phyloP scores from a whole-genome alignment of 177 flowering plant species.

The Vitis hybrid region DNA sequence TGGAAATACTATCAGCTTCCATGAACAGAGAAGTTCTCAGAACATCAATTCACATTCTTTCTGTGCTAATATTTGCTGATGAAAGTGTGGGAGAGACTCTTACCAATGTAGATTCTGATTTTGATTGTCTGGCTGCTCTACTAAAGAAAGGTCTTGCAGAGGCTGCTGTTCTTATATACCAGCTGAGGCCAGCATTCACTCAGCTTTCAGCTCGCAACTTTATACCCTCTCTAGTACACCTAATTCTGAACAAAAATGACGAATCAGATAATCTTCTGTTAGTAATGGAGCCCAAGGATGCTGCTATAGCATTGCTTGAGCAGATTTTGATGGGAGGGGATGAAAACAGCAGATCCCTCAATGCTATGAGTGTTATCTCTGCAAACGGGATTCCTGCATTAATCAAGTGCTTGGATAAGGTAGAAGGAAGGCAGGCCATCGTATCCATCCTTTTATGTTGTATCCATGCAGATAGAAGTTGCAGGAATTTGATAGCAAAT shows the following conservation, averaged over 20 bases:
- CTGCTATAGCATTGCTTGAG: slow-evolving; percentile 61
- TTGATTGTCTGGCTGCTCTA: slow-evolving; percentile 59
- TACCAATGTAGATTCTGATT: slow-evolving; percentile 60
- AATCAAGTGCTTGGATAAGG: slow-evolving; percentile 42
- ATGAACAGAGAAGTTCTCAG: slow-evolving; percentile 55
- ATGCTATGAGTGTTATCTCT: slow-evolving; percentile 44
- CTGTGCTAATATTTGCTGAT: slow-evolving; percentile 56
- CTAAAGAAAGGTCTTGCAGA: slow-evolving; percentile 70
- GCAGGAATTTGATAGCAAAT: slow-evolving; percentile 53
- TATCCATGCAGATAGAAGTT: slow-evolving; percentile 53
- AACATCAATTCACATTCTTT: slow-evolving; percentile 55
- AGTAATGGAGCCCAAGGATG: slow-evolving; percentile 61
- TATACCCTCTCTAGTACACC: slow-evolving; percentile 51
- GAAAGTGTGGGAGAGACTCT: slow-evolving; percentile 55
- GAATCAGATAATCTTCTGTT: slow-evolving; percentile 39
- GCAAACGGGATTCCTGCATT: slow-evolving; percentile 57
- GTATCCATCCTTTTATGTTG: slow-evolving; percentile 57
- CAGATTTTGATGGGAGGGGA: slow-evolving; percentile 65
- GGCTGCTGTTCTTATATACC: slow-evolving; percentile 61
- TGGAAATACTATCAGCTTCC: slow-evolving; percentile 62
- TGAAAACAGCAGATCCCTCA: slow-evolving; percentile 45
- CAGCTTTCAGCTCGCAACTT: slow-evolving; percentile 51
- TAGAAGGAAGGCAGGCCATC: slow-evolving; percentile 46
- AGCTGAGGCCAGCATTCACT: slow-evolving; percentile 50
- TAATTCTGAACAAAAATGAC: slow-evolving; percentile 42